Conservation (phyloP, 345 rosid species). For the Rubroshorea leprosula region DNA sequence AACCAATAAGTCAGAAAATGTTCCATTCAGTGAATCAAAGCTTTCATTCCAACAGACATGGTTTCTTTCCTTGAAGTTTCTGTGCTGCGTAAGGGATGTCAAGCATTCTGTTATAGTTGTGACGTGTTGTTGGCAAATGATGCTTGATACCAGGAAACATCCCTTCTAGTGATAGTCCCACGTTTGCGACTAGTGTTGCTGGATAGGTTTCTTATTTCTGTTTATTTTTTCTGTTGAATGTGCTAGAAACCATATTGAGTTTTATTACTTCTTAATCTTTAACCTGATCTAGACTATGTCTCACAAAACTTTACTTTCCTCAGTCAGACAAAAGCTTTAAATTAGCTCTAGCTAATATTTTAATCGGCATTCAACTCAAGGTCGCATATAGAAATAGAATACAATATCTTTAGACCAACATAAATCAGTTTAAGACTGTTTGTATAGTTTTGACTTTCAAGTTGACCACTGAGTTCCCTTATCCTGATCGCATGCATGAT, state of each 20-base stretch:
- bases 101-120: neutral
- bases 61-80: neutral
- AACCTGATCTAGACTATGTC: neutral
- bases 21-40: neutral
- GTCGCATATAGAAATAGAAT: neutral
- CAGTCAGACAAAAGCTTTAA: neutral
- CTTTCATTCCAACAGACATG: slow-evolving; percentile 1
- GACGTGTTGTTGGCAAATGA: neutral
- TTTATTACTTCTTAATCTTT: too few species aligned
- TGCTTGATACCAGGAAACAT: neutral
- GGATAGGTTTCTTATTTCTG: neutral
- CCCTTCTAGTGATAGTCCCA: neutral
- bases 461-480: too few species aligned
- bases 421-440: neutral
- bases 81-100: neutral
- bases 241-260: too few species aligned
- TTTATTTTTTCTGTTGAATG: neutral
- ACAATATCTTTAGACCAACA: neutral
- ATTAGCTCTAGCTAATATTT: neutral
- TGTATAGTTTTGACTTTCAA: too few species aligned
- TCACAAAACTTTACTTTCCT: neutral
- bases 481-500: neutral
- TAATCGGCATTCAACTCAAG: neutral
- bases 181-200: neutral
- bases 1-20: neutral